A percentile compares a stretch with the other conserved stretches of the same genome.
phyloP scores from a whole-genome alignment of 2,329 filamentous ascomycete species.

The Canariomyces notabilis region DNA sequence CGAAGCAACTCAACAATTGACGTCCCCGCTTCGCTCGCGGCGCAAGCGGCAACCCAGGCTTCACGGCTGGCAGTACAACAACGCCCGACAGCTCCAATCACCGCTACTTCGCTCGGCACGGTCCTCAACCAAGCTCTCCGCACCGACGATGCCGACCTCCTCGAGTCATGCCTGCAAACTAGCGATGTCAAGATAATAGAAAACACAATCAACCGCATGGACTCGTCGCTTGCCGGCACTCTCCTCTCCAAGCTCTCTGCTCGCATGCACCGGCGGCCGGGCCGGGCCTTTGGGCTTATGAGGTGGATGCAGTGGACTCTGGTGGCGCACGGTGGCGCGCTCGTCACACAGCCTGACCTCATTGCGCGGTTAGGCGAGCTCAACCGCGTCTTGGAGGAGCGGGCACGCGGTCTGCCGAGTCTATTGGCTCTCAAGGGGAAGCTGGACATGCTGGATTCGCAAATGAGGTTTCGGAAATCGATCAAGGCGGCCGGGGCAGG shows the following conservation, averaged over 20 bases:
- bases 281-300: constrained; percentile 84
- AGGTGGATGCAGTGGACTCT: constrained; percentile 96
- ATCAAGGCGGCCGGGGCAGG: constrained; percentile 28
- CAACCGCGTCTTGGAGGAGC: constrained; percentile 81
- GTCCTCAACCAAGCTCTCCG: constrained; percentile 91
- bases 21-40: constrained; percentile 58
- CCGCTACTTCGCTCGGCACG: constrained; percentile 77
- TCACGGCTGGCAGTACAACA: constrained; percentile 33
- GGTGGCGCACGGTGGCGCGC: constrained; percentile 83
- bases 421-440: constrained; percentile 89
- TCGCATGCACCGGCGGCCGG: constrained; percentile 78
- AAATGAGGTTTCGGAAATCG: constrained; percentile 69
- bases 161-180: constrained; percentile 87
- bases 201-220: constrained; percentile 84
- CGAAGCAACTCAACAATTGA: constrained; percentile 67
- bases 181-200: constrained; percentile 72
- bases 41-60: constrained; percentile 29
- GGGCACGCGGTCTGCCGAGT: constrained; percentile 74
- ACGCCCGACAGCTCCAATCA: constrained; percentile 52
- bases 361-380: constrained; percentile 72
- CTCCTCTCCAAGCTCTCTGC: constrained; percentile 82
- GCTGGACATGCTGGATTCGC: constrained; percentile 86
- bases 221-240: constrained; percentile 72
- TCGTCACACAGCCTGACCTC: constrained; percentile 81
- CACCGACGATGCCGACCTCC: constrained; percentile 82